Conservation (phyloP, 2,329 filamentous ascomycete genomes). For the Talaromyces piceae region DNA sequence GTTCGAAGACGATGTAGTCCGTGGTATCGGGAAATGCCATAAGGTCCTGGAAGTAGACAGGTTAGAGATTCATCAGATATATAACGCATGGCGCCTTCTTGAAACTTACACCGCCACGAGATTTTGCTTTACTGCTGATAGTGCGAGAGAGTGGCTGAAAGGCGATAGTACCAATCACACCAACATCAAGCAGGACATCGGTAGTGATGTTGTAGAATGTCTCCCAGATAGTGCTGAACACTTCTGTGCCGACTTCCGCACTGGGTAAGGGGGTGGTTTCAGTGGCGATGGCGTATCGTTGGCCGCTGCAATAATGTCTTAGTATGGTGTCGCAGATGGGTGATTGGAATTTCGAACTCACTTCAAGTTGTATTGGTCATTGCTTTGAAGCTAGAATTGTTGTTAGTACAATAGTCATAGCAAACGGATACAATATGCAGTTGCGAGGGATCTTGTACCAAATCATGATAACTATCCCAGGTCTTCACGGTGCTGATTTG, state of each 20-base stretch:
- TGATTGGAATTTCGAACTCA: slow-evolving; percentile 6
- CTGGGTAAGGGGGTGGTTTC: slow-evolving; percentile 33
- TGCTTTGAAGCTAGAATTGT: slow-evolving; percentile 25
- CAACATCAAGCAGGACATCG: slow-evolving; percentile 20
- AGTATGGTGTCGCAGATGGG: background rate
- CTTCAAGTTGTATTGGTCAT: slow-evolving; percentile 33
- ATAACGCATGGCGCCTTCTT: background rate
- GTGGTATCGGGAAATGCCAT: slow-evolving; percentile 33
- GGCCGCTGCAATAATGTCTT: slow-evolving; percentile 17
- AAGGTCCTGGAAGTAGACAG: slow-evolving; percentile 25
- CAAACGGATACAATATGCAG: background rate
- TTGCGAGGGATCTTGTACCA: slow-evolving; percentile 26
- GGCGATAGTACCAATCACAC: slow-evolving; percentile 26
- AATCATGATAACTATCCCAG: slow-evolving; percentile 40
- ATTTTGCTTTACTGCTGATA: slow-evolving; percentile 27
- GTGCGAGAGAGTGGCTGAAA: slow-evolving; percentile 31
- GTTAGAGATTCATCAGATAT: background rate
- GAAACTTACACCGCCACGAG: slow-evolving; percentile 28
- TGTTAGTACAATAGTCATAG: background rate
- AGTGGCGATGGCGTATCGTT: slow-evolving; percentile 35
- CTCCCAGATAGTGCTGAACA: slow-evolving; percentile 27
- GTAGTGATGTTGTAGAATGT: slow-evolving; percentile 26
- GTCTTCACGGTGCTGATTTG: slow-evolving; percentile 40
- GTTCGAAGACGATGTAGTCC: slow-evolving; percentile 40
- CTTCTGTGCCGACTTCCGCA: slow-evolving; percentile 19